Evolutionary conservation across 1,284 basidiomycete species (phyloP), one percentile per base, ranked within the genome.

Genomic region (Ganoderma resinaceum): DNA sequence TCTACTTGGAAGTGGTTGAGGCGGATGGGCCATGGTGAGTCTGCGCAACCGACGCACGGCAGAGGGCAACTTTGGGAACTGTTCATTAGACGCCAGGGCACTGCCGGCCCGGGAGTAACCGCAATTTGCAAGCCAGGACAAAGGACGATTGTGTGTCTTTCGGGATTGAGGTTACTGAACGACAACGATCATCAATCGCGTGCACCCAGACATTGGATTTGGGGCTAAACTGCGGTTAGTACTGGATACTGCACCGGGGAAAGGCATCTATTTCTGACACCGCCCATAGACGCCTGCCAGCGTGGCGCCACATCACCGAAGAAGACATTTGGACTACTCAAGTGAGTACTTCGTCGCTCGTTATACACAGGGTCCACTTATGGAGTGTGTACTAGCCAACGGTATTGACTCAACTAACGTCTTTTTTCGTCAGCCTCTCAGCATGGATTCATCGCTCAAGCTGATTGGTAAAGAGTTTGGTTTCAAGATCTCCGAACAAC

Each of bases 381-480:
- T 12, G 46, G 46, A 26, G 12, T 26, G 26, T 26, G 14, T 49
- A 20, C 23, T 49, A 49, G 46, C 46, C 40, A 23, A 26, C 46
- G 11, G 23, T 14, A 11, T 26, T 26, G 26, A 26, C 23, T 26
- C 23, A 12, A 26, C 23, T 26, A 23, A 18, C 20, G 6, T 23
- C n/a, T 49, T 8, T 49, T 12, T n/a, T 11, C n/a, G 46, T 12
- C 20, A 49, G 26, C 20, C 52, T 5, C 29, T 55, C 52, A 31
- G 29, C 23, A 60, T 60, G 58, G 58, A 60, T 38, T 23, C 58
- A 29, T 60, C 58, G 16, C 37, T 60, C 23, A 42, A 60, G 23
- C n/a, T 60, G 12, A 60, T 60, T 14, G 23, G 58, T 20, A 40
- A 60, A 29, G 37, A 60, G 7, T 60, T 60, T 26, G 58, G 58